A percentile compares a stretch with the other conserved stretches of the same genome.
phyloP scores from a whole-genome alignment of 495 filamentous ascomycete species.

The Talaromyces liani region DNA sequence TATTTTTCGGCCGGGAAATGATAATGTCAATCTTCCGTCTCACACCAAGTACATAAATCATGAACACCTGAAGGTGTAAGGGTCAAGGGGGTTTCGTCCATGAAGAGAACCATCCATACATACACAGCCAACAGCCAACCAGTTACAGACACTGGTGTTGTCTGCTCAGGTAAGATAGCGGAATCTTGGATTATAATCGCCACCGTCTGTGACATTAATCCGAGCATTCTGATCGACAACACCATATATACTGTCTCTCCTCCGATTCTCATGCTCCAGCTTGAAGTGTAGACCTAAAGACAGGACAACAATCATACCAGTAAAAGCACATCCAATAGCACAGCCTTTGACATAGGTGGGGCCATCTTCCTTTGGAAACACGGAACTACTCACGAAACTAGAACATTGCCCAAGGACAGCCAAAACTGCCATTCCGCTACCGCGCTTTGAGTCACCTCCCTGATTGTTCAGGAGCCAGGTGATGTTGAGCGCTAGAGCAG shows the following conservation, averaged over 20 bases:
- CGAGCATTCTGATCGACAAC: conserved; percentile 15
- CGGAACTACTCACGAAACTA: conserved; percentile 20
- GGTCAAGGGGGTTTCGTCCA: too few species aligned
- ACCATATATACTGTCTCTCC: conserved; percentile 20
- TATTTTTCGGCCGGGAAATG: too few species aligned
- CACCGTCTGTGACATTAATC: conserved; percentile 22
- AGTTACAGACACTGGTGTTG: too few species aligned
- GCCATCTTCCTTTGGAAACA: conserved; percentile 18
- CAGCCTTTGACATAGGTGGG: conserved; percentile 22
- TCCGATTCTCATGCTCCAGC: conserved; percentile 21
- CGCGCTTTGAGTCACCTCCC: conserved; percentile 44
- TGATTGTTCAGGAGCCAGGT: conserved; percentile 57
- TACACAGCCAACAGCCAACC: too few species aligned
- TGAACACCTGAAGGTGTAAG: too few species aligned
- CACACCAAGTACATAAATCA: too few species aligned
- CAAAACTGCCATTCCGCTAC: conserved; percentile 23
- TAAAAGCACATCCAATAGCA: conserved; percentile 23
- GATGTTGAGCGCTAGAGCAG: conserved; percentile 52
- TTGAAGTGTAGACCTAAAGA: conserved; percentile 19
- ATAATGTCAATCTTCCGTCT: too few species aligned
- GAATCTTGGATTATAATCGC: conserved; percentile 18
- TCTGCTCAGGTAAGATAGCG: conserved; percentile 16
- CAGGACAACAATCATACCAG: conserved; percentile 21
- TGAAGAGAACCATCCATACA: too few species aligned
- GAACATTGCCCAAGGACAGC: conserved; percentile 26